Evolutionary conservation across 2,329 filamentous ascomycete genomes (phyloP).

Genomic region (Talaromyces sp.): DNA sequence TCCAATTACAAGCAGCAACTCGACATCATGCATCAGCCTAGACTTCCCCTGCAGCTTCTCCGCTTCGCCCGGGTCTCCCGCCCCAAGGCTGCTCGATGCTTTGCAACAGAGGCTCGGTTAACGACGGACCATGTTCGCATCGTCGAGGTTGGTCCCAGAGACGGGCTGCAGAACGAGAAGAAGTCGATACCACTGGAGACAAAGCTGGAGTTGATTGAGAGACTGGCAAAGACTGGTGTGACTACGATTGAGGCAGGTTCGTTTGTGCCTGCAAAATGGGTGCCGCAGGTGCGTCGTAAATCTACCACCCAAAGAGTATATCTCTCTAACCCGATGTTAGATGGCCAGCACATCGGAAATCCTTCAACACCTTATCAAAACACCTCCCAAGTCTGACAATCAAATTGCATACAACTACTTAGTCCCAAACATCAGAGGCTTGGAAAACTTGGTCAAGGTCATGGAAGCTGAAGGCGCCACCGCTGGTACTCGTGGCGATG

Average conservation of each 20-base stretch:
- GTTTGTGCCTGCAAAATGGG: slow-evolving; percentile 50
- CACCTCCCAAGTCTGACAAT: slow-evolving; percentile 44
- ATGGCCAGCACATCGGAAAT: slow-evolving; percentile 62
- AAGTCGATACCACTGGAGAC: slow-evolving; percentile 42
- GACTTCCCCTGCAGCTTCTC: slow-evolving; percentile 23
- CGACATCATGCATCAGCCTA: slow-evolving; percentile 21
- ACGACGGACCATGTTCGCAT: slow-evolving; percentile 46
- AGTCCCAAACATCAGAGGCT: slow-evolving; percentile 56
- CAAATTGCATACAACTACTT: slow-evolving; percentile 61
- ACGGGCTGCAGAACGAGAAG: slow-evolving; percentile 51
- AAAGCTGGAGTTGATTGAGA: slow-evolving; percentile 45
- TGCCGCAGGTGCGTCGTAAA: slow-evolving; percentile 40
- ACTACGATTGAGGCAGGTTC: slow-evolving; percentile 49
- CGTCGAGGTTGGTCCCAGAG: slow-evolving; percentile 49
- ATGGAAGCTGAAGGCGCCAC: slow-evolving; percentile 40
- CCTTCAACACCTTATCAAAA: slow-evolving; percentile 47
- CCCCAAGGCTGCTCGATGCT: slow-evolving; percentile 18
- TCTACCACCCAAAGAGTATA: neutral
- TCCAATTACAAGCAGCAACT: neutral
- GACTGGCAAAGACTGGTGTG: slow-evolving; percentile 43
- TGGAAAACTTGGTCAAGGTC: slow-evolving; percentile 53
- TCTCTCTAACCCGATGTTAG: slow-evolving; percentile 27
- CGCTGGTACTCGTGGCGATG: slow-evolving; percentile 22
- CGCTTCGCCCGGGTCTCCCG: neutral
- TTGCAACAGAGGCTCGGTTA: slow-evolving; percentile 36